These are phyloP conservation scores for Arthrinium phaeospermum DNA, from an alignment of 2,329 filamentous ascomycete species.

Conservation along the genomic window DNA sequence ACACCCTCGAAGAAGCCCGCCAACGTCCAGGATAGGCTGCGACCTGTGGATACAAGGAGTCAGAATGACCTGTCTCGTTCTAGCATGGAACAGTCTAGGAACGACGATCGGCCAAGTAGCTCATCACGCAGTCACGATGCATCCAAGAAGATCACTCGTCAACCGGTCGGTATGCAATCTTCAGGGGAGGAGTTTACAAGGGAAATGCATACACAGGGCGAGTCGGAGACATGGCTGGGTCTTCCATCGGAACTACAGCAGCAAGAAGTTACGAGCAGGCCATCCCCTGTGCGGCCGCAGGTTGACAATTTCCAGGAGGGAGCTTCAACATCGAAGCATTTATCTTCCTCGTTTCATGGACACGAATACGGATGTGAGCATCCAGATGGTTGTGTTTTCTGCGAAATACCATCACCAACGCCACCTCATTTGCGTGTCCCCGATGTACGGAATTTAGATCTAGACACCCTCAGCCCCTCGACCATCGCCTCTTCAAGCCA, in stretches of 20 bases:
- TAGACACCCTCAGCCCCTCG: neutral
- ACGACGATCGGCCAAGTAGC: slow-evolving; percentile 19
- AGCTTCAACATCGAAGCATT: neutral
- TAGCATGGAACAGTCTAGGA: slow-evolving; percentile 13
- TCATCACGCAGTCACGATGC: neutral
- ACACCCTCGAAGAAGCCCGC: slow-evolving; percentile 33
- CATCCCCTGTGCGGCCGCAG: neutral
- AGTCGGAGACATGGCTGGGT: slow-evolving; percentile 16
- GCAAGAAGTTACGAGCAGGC: neutral
- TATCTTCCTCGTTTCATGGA: neutral
- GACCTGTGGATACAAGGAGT: slow-evolving; percentile 29
- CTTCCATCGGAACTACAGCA: neutral
- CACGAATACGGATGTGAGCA: neutral
- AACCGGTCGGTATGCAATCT: neutral
- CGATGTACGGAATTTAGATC: neutral
- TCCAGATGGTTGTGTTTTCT: slow-evolving; percentile 8
- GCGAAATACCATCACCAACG: neutral
- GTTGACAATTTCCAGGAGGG: neutral
- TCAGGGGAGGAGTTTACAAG: no score
- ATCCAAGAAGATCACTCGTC: neutral
- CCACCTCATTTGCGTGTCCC: neutral
- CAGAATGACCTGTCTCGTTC: slow-evolving; percentile 24
- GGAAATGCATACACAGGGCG: neutral
- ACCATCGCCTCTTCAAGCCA: neutral
- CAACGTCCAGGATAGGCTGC: slow-evolving; percentile 29